These are phyloP conservation scores for Pseudopyricularia javanii DNA, from an alignment of 2,329 filamentous ascomycete species.

Conservation along the genomic window DNA sequence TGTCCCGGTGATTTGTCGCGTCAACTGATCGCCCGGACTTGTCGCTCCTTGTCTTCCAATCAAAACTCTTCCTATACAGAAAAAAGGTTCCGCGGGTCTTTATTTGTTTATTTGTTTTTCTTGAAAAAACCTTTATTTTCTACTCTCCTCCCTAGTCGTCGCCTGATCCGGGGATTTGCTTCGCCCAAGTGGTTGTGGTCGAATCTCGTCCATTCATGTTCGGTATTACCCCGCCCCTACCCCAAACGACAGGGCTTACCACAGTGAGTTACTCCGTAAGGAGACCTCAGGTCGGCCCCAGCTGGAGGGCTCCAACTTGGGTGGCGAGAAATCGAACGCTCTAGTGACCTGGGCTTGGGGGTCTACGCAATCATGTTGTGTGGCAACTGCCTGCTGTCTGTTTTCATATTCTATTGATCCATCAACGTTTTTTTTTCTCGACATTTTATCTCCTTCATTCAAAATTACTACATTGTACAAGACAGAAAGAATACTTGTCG, in stretches of 20 bases:
- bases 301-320: not conserved
- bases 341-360: not conserved
- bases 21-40: constrained; percentile 1
- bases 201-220: too few species aligned
- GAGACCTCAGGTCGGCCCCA: not conserved
- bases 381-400: not conserved
- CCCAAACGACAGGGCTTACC: not conserved
- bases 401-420: not conserved
- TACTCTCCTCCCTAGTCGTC: too few species aligned
- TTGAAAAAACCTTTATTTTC: too few species aligned
- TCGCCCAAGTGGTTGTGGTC: not conserved
- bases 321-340: not conserved
- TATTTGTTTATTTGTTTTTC: too few species aligned
- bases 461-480: too few species aligned
- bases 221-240: not conserved
- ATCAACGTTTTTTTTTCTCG: not conserved
- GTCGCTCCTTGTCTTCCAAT: not conserved
- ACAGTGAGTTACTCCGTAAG: not conserved
- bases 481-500: too few species aligned
- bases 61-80: not conserved
- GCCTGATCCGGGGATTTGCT: too few species aligned
- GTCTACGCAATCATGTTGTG: not conserved
- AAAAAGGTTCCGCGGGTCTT: not conserved
- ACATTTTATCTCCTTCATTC: not conserved
- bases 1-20: constrained; percentile 7